Percentiles rank a stretch among this genome's conserved stretches.
Evolutionary conservation across 2,329 filamentous ascomycete species (phyloP).

Genomic region (Seiridium unicorne): DNA sequence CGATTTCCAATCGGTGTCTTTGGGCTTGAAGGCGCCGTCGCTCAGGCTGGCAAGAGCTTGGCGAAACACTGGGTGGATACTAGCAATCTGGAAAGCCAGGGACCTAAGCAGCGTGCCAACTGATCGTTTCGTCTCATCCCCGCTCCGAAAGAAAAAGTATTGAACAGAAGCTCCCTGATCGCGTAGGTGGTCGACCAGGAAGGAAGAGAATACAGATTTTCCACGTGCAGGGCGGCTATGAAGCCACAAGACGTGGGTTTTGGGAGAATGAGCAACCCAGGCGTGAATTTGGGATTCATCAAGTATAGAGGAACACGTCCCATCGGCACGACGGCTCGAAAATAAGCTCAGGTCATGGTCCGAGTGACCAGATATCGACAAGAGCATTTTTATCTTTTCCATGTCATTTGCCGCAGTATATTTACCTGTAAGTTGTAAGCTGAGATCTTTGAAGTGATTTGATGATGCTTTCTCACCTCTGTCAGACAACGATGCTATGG

Average conservation of each 20-base stretch:
- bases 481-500: not conserved
- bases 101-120: not conserved
- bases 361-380: not conserved
- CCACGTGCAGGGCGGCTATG: slow-evolving; percentile 12
- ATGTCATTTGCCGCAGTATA: not conserved
- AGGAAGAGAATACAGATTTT: slow-evolving; percentile 13
- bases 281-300: not conserved
- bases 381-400: not conserved
- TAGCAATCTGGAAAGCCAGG: slow-evolving; percentile 6
- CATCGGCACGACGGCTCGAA: slow-evolving; percentile 2
- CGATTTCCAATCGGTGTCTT: slow-evolving; percentile 10
- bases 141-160: slow-evolving; percentile 11
- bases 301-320: slow-evolving; percentile 13
- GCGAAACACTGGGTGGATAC: slow-evolving; percentile 4
- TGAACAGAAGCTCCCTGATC: slow-evolving; percentile 5
- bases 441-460: no score
- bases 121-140: slow-evolving; percentile 10
- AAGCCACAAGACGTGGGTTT: slow-evolving; percentile 11
- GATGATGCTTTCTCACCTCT: not conserved
- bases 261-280: not conserved
- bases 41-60: not conserved
- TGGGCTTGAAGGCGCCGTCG: not conserved
- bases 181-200: slow-evolving; percentile 10
- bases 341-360: slow-evolving; percentile 9
- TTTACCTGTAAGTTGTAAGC: not conserved